Evolutionary conservation across 2,329 filamentous ascomycete genomes (phyloP).

Genomic region (Neopestalotiopsis clavispora): DNA sequence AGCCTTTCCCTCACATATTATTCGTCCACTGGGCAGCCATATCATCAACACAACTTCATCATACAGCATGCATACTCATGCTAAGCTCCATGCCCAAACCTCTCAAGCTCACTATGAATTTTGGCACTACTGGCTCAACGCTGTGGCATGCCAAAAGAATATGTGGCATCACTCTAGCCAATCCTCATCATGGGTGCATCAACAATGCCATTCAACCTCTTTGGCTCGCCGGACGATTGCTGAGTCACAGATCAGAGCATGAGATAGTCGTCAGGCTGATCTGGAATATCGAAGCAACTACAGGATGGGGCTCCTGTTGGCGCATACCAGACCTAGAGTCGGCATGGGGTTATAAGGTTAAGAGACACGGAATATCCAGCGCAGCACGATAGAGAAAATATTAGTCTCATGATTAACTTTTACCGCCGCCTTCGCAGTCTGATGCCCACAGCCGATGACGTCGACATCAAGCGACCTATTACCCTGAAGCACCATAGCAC

Average conservation of each 20-base stretch:
- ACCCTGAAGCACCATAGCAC: no score
- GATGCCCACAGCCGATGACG: no score
- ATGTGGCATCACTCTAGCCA: constrained; percentile 60
- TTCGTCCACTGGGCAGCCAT: constrained; percentile 60
- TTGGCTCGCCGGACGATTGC: constrained; percentile 58
- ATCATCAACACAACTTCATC: constrained; percentile 61
- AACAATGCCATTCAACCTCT: constrained; percentile 64
- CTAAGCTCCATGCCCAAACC: constrained; percentile 46
- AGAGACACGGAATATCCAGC: neutral
- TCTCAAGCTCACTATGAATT: constrained; percentile 20
- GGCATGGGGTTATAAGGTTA: constrained; percentile 43
- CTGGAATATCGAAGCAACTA: constrained; percentile 53
- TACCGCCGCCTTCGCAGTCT: no score
- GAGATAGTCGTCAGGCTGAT: constrained; percentile 47
- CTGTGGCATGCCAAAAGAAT: constrained; percentile 62
- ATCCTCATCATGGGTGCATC: constrained; percentile 58
- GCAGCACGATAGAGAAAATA: neutral
- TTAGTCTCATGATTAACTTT: no score
- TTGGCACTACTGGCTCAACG: constrained; percentile 40
- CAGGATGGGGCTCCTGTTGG: constrained; percentile 59
- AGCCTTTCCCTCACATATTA: constrained; percentile 56
- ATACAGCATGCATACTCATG: constrained; percentile 59
- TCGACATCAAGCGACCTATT: no score
- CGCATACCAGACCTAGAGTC: constrained; percentile 55
- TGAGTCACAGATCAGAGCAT: constrained; percentile 55